Base-by-base conservation (phyloP, 179 eudicot genomes). In the Amaranthus tricolor region DNA sequence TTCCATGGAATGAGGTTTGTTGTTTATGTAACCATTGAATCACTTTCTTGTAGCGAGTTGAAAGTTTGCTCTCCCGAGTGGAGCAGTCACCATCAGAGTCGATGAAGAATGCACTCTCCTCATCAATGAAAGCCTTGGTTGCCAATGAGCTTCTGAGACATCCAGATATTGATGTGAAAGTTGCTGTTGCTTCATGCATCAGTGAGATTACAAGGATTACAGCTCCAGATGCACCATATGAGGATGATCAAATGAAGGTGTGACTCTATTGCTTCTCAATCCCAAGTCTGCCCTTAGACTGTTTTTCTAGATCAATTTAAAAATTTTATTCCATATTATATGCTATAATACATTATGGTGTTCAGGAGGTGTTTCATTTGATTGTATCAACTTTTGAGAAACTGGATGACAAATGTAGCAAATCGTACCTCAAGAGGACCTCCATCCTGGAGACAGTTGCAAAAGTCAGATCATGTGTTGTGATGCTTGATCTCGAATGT, bases 401-500 rank as follows among this genome's bases (percentile, higher is more conserved):
- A 65, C 74, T 95, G 75, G 76, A 85, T 72, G 97, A 91, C 79
- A 72, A 55, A 78, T 79, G 89, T 74, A 86, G 96, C 73, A 79
- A 75, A 17, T 95, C 98, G 5, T 87, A 87, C 78, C 44, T 15
- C 40, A 93, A 87, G 78, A 88, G 95, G 77, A 85, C 83, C 59
- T 62, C 81, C 62, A 89, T 95, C 56, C 90, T 95, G 72, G 92
- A 93, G 78, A 95, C 96, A 40, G 93, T 95, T 73, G 89, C 95
- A 17, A 93, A 89, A 83, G 97, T 95, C 72, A 86, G 94, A 74
- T 91, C 99, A 16, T 95, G 99, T 81, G 92, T 95, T 21, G 87
- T 95, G 81, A 95, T 95, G 99, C 58, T 95, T 84, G 99, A 95
- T 77, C 88, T 95, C 64, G 98, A 95, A 81, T 93, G 98, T 78